Percentiles rank a stretch among this genome's conserved stretches.
These are phyloP conservation scores for Aspergillus fructus DNA, from an alignment of 2,329 filamentous ascomycete genomes.

Conservation along the genomic window DNA sequence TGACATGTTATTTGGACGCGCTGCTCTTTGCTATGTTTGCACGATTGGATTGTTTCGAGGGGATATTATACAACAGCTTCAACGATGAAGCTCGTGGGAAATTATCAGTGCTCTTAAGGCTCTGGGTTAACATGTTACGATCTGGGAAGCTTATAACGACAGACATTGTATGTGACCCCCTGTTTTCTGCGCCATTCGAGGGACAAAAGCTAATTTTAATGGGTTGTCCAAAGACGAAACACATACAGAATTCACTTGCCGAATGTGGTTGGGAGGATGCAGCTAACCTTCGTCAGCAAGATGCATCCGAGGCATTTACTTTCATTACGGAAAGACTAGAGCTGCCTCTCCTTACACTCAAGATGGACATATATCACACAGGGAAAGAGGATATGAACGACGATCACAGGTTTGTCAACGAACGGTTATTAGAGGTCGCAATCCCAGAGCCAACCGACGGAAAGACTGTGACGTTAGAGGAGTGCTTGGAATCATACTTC, in stretches of 20 bases:
- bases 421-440: slow-evolving; percentile 84
- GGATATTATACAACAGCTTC: slow-evolving; percentile 80
- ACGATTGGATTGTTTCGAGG: slow-evolving; percentile 84
- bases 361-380: slow-evolving; percentile 92
- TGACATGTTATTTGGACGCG: slow-evolving; percentile 94
- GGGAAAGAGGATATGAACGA: slow-evolving; percentile 79
- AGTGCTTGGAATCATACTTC: slow-evolving; percentile 92
- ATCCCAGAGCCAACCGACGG: slow-evolving; percentile 69
- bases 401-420: slow-evolving; percentile 93
- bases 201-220: slow-evolving; percentile 1
- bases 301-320: slow-evolving; percentile 91
- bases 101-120: slow-evolving; percentile 72
- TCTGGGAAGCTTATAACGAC: slow-evolving; percentile 80
- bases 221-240: slow-evolving; percentile 61
- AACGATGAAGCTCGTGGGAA: slow-evolving; percentile 70
- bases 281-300: slow-evolving; percentile 75
- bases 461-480: slow-evolving; percentile 75
- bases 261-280: slow-evolving; percentile 90
- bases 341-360: slow-evolving; percentile 80
- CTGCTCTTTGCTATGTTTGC: slow-evolving; percentile 96
- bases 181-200: neutral
- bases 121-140: slow-evolving; percentile 93
- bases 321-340: slow-evolving; percentile 91
- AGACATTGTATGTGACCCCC: slow-evolving; percentile 64
- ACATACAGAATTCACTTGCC: slow-evolving; percentile 77